A percentile compares a stretch with the other conserved stretches of the same genome.
Conservation (phyloP, 2,329 filamentous ascomycete species). For the Claviceps citrina region DNA sequence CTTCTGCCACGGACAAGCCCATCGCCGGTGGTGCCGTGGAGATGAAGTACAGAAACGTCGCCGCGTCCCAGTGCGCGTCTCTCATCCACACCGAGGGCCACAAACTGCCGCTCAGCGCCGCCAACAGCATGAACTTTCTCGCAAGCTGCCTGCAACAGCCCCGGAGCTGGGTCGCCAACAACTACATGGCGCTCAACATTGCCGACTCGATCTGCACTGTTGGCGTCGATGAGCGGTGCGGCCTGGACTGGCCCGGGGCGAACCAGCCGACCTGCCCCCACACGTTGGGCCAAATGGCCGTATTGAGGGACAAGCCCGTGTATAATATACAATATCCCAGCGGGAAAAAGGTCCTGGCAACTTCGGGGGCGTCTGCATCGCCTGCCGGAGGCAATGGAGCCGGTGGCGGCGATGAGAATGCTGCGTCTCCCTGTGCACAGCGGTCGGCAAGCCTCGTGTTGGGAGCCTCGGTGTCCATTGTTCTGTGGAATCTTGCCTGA, state of each 20-base stretch:
- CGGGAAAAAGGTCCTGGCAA: constrained; percentile 25
- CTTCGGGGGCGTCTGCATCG: constrained; percentile 4
- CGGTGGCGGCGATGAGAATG: not conserved
- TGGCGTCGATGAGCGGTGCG: constrained; percentile 31
- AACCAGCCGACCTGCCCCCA: constrained; percentile 32
- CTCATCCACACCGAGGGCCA: constrained; percentile 30
- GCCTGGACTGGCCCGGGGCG: constrained; percentile 24
- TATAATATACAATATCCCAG: constrained; percentile 32
- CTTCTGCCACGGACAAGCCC: constrained; percentile 30
- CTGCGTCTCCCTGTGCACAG: not conserved
- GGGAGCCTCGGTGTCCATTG: not conserved
- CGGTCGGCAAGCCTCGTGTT: not conserved
- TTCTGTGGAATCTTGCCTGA: not conserved
- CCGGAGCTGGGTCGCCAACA: constrained; percentile 31
- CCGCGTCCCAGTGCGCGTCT: constrained; percentile 28
- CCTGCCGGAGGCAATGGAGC: not conserved
- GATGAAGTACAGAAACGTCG: constrained; percentile 31
- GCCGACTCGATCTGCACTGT: constrained; percentile 30
- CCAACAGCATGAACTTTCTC: constrained; percentile 40
- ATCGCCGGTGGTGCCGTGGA: constrained; percentile 30
- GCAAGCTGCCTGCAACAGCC: constrained; percentile 25
- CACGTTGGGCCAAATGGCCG: constrained; percentile 22
- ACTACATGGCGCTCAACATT: constrained; percentile 37
- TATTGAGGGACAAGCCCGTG: constrained; percentile 24
- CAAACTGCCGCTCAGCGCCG: constrained; percentile 28